Evolutionary conservation across 2,329 filamentous ascomycete species (phyloP).

Genomic region (Penicillium brevicompactum): DNA sequence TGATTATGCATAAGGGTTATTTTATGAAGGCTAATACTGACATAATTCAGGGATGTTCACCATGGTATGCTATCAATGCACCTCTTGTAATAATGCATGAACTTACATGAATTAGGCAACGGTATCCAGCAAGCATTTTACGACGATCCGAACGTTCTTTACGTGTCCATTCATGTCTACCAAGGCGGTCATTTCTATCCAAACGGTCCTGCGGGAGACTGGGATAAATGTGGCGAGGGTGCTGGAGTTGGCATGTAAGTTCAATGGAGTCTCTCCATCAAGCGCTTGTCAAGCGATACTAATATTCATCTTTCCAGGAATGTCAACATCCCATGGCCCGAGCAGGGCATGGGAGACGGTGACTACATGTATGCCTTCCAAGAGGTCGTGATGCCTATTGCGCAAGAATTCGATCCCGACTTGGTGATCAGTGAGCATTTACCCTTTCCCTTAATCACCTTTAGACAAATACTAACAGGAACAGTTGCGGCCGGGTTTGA

Average conservation of each 20-base stretch:
- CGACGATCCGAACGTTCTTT: constrained; percentile 88
- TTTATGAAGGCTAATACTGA: constrained; percentile 19
- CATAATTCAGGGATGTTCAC: constrained; percentile 62
- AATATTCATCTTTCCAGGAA: constrained; percentile 49
- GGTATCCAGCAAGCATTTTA: constrained; percentile 97
- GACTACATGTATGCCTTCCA: constrained; percentile 98
- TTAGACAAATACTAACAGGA: constrained; percentile 12
- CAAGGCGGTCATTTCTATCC: constrained; percentile 85
- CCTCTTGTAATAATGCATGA: constrained; percentile 5
- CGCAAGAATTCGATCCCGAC: constrained; percentile 89
- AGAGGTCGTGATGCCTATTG: constrained; percentile 93
- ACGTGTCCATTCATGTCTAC: constrained; percentile 93
- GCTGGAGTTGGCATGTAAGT: constrained; percentile 58
- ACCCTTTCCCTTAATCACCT: not conserved
- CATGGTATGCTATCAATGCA: constrained; percentile 51
- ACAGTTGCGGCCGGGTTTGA: constrained; percentile 90
- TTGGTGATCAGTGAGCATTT: constrained; percentile 69
- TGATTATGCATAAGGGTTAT: not conserved
- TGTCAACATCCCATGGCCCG: constrained; percentile 70
- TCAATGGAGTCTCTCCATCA: not conserved
- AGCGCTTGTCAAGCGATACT: constrained; percentile 2
- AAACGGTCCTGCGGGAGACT: constrained; percentile 59
- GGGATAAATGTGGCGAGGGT: constrained; percentile 61
- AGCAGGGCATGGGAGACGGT: constrained; percentile 83
- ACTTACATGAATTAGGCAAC: constrained; percentile 63